Evolutionary conservation across 1,284 basidiomycete species (phyloP).

Genomic region (Malassezia obtusa): DNA sequence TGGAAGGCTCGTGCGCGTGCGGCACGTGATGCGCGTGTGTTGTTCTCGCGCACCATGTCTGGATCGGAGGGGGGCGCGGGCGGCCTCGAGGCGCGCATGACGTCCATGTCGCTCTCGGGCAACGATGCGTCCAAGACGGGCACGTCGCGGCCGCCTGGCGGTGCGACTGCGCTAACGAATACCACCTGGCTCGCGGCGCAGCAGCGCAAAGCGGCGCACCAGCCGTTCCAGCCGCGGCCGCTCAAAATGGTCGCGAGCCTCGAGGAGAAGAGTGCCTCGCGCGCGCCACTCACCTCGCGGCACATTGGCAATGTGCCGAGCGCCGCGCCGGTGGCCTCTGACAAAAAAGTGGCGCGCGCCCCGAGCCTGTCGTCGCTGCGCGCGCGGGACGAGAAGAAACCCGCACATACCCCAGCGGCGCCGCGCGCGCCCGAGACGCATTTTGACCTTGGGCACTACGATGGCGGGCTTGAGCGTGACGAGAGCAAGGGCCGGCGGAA

Average conservation of each 20-base stretch:
- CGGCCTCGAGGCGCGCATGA: conserved; percentile 13
- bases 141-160: neutral
- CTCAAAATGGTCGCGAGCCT: conserved; percentile 6
- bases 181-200: conserved; percentile 14
- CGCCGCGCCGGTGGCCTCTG: neutral
- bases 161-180: conserved; percentile 9
- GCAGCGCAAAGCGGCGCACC: conserved; percentile 13
- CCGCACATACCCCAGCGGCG: neutral
- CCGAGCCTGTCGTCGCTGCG: neutral
- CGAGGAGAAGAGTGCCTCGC: neutral
- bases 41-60: conserved; percentile 15
- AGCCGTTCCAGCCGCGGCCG: conserved; percentile 16
- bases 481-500: conserved; percentile 41
- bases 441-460: conserved; percentile 45
- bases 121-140: neutral
- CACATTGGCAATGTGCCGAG: conserved; percentile 1
- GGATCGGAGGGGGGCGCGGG: neutral
- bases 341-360: neutral
- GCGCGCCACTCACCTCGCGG: conserved; percentile 8
- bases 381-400: neutral
- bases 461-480: conserved; percentile 48
- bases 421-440: neutral
- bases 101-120: conserved; percentile 6
- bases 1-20: conserved; percentile 3
- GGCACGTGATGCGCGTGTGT: conserved; percentile 1